These are phyloP conservation scores for Mortierella claussenii DNA, from an alignment of 192 early-diverging fungal species.

Conservation along the genomic window DNA sequence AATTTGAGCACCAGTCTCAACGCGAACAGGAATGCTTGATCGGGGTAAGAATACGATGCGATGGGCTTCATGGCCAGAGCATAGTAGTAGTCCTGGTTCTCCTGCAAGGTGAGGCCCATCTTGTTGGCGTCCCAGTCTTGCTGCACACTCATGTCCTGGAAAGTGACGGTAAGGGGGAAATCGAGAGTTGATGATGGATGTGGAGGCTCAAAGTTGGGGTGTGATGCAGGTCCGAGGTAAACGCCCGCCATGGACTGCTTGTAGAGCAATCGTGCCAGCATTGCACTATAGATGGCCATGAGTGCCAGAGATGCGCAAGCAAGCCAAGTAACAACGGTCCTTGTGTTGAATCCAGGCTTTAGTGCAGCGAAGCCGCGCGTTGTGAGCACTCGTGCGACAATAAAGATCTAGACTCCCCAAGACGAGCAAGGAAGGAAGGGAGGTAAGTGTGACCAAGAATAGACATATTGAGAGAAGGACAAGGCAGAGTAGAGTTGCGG, in stretches of 20 bases:
- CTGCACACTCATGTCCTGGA: slow-evolving; percentile 14
- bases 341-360: slow-evolving; percentile 44
- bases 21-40: background rate
- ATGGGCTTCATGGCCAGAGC: slow-evolving; percentile 32
- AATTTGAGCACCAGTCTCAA: slow-evolving; percentile 16
- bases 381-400: slow-evolving; percentile 35
- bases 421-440: background rate
- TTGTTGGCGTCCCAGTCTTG: background rate
- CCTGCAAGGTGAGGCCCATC: background rate
- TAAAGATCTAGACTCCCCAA: slow-evolving; percentile 37
- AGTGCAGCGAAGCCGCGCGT: slow-evolving; percentile 48
- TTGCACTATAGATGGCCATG: slow-evolving; percentile 28
- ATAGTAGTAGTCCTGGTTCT: slow-evolving; percentile 2
- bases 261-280: slow-evolving; percentile 29
- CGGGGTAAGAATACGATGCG: background rate
- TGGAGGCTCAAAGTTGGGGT: background rate
- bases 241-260: slow-evolving; percentile 36
- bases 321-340: slow-evolving; percentile 48
- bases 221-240: slow-evolving; percentile 8
- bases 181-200: background rate
- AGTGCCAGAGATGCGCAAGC: slow-evolving; percentile 25
- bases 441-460: background rate
- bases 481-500: no score
- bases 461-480: background rate
- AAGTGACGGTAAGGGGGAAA: slow-evolving; percentile 7